phyloP scores from a whole-genome alignment of 768 basidiomycete genomes.

The Boletus reticuloceps region DNA sequence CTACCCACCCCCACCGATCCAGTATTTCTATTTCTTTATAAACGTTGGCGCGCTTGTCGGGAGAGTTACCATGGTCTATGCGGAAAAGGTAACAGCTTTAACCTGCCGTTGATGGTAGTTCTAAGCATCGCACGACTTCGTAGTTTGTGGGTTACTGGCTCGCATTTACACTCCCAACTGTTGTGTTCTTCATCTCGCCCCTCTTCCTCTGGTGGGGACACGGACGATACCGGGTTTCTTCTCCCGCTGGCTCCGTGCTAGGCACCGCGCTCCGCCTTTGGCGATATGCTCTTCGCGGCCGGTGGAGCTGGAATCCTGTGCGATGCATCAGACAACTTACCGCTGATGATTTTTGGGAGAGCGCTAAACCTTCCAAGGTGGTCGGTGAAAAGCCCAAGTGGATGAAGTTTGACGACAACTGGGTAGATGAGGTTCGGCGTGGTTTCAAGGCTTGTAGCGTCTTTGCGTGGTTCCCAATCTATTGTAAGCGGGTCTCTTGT shows the following conservation, averaged over 20 bases:
- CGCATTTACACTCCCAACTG: slow-evolving; percentile 64
- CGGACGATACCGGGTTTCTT: slow-evolving; percentile 53
- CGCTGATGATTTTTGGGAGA: slow-evolving; percentile 71
- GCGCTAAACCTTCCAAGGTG: slow-evolving; percentile 60
- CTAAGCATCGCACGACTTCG: not conserved
- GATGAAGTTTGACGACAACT: slow-evolving; percentile 78
- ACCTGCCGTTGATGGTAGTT: not conserved
- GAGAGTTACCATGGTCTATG: slow-evolving; percentile 67
- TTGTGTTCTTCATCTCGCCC: slow-evolving; percentile 60
- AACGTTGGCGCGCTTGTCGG: slow-evolving; percentile 71
- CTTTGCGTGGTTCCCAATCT: slow-evolving; percentile 62
- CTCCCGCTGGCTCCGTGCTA: slow-evolving; percentile 65
- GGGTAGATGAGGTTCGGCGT: slow-evolving; percentile 75
- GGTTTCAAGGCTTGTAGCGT: slow-evolving; percentile 71
- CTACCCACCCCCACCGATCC: not conserved
- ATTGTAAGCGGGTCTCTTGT: slow-evolving; percentile 43
- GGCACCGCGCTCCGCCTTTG: slow-evolving; percentile 47
- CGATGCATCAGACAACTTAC: slow-evolving; percentile 46
- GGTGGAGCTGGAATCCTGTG: slow-evolving; percentile 57
- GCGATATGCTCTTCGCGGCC: slow-evolving; percentile 43
- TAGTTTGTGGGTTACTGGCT: slow-evolving; percentile 66
- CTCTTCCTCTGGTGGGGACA: slow-evolving; percentile 55
- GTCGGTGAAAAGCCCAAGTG: slow-evolving; percentile 46
- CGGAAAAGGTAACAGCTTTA: slow-evolving; percentile 46
- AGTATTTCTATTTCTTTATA: slow-evolving; percentile 72